A percentile compares a stretch with the other conserved stretches of the same genome.
Conservation (phyloP, 129 eudicot genomes). For the Escallonia herrerae region DNA sequence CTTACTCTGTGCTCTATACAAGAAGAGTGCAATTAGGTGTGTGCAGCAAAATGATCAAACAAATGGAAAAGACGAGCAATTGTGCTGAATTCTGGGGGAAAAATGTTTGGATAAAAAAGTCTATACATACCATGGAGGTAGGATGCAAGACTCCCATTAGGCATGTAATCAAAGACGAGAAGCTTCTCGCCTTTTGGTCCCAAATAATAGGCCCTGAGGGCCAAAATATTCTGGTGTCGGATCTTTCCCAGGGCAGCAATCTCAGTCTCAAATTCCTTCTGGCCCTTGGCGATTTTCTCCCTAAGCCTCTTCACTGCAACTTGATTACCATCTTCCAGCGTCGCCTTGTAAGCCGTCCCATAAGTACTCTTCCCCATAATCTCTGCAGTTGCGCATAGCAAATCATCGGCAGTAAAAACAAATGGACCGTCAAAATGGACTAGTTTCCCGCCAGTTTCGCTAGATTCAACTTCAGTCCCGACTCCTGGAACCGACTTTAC, state of each 20-base stretch:
- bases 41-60: too few species aligned
- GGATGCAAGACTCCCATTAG: slow-evolving; percentile 87
- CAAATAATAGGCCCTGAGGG: slow-evolving; percentile 83
- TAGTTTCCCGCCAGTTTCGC: slow-evolving; percentile 77
- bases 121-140: slow-evolving; percentile 76
- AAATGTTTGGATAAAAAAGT: too few species aligned
- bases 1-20: too few species aligned
- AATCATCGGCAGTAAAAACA: slow-evolving; percentile 90
- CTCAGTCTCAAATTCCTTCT: slow-evolving; percentile 84
- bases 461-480: slow-evolving; percentile 45
- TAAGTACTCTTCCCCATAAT: slow-evolving; percentile 92
- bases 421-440: slow-evolving; percentile 88
- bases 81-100: too few species aligned
- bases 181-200: slow-evolving; percentile 98
- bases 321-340: slow-evolving; percentile 80
- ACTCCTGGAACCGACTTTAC: slow-evolving; percentile 34
- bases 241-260: slow-evolving; percentile 73
- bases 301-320: slow-evolving; percentile 90
- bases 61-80: too few species aligned
- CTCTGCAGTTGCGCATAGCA: slow-evolving; percentile 91
- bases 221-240: slow-evolving; percentile 62
- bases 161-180: slow-evolving; percentile 85
- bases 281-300: slow-evolving; percentile 78
- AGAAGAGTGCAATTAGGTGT: too few species aligned
- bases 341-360: slow-evolving; percentile 90